Evolutionary conservation across 306 rosid genomes (phyloP).

Genomic region (Coriaria nepalensis): DNA sequence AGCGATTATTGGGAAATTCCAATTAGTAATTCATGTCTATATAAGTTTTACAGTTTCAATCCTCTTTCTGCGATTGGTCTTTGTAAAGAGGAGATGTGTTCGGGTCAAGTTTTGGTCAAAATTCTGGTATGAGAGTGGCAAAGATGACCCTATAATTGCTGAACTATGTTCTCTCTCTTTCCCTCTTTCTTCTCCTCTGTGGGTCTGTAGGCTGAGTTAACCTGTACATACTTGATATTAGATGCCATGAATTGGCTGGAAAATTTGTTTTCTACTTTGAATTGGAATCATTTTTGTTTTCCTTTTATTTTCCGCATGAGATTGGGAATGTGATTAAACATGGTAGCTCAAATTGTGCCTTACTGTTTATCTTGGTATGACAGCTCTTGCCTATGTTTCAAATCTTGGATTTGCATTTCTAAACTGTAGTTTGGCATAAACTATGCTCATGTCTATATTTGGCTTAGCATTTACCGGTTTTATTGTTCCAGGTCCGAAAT

Average conservation of each 20-base stretch:
- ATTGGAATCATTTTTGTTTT: conserved; percentile 2
- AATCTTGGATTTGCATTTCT: too few relatives aligned
- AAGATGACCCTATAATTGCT: conserved; percentile 21
- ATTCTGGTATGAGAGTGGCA: conserved; percentile 25
- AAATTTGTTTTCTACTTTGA: conserved; percentile 4
- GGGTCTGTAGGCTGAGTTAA: conserved; percentile 6
- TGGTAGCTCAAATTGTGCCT: too few relatives aligned
- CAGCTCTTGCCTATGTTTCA: too few relatives aligned
- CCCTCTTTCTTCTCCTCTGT: not conserved
- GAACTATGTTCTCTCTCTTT: conserved; percentile 18
- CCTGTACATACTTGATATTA: conserved; percentile 26
- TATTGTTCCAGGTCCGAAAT: too few relatives aligned
- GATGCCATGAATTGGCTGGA: conserved; percentile 13
- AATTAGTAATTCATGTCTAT: conserved; percentile 31
- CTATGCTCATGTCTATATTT: too few relatives aligned
- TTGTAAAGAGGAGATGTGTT: conserved; percentile 19
- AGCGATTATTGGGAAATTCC: conserved; percentile 63
- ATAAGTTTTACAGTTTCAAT: conserved; percentile 7
- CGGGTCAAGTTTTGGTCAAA: conserved; percentile 21
- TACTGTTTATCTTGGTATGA: too few relatives aligned
- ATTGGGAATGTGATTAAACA: not conserved
- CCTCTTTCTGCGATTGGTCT: conserved; percentile 22
- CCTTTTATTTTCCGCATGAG: not conserved
- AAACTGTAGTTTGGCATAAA: too few relatives aligned
- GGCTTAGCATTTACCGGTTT: too few relatives aligned